A percentile compares a stretch with the other conserved stretches of the same genome.
These are phyloP conservation scores for Daldinia bambusicola DNA, from an alignment of 495 filamentous ascomycete species.

Conservation along the genomic window DNA sequence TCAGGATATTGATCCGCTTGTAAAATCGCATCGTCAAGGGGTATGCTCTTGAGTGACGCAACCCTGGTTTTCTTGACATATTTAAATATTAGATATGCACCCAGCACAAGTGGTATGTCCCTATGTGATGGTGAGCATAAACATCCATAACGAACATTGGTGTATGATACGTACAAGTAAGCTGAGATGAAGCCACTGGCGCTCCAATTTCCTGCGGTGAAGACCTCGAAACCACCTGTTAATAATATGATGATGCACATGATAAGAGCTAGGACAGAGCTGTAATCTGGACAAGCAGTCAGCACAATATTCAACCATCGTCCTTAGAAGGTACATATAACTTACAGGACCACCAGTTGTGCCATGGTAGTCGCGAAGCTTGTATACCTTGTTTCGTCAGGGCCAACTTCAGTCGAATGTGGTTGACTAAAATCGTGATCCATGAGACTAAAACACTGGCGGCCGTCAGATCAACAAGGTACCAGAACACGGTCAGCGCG, in stretches of 20 bases:
- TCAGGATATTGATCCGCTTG: slow-evolving; percentile 50
- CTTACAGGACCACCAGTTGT: slow-evolving; percentile 55
- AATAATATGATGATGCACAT: slow-evolving; percentile 60
- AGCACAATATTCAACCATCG: slow-evolving; percentile 17
- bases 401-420: slow-evolving; percentile 57
- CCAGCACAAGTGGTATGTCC: slow-evolving; percentile 65
- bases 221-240: slow-evolving; percentile 59
- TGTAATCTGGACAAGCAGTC: slow-evolving; percentile 43
- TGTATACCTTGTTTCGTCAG: slow-evolving; percentile 57
- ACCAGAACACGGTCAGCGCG: slow-evolving; percentile 70
- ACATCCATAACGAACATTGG: neutral
- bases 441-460: slow-evolving; percentile 66
- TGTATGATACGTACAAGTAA: slow-evolving; percentile 55
- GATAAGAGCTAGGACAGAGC: slow-evolving; percentile 52
- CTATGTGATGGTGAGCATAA: slow-evolving; percentile 43
- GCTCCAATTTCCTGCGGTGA: slow-evolving; percentile 61
- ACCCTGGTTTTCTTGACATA: slow-evolving; percentile 63
- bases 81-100: slow-evolving; percentile 66
- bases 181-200: slow-evolving; percentile 58
- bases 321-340: slow-evolving; percentile 2
- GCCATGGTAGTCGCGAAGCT: slow-evolving; percentile 53
- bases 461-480: slow-evolving; percentile 67
- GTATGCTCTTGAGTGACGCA: slow-evolving; percentile 62
- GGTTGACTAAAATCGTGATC: slow-evolving; percentile 59
- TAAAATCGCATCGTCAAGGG: slow-evolving; percentile 54